Percentiles rank a stretch among this genome's conserved stretches.
These are phyloP conservation scores for Amaranthus palmeri DNA, from an alignment of 148 eudicot species.

Conservation along the genomic window DNA sequence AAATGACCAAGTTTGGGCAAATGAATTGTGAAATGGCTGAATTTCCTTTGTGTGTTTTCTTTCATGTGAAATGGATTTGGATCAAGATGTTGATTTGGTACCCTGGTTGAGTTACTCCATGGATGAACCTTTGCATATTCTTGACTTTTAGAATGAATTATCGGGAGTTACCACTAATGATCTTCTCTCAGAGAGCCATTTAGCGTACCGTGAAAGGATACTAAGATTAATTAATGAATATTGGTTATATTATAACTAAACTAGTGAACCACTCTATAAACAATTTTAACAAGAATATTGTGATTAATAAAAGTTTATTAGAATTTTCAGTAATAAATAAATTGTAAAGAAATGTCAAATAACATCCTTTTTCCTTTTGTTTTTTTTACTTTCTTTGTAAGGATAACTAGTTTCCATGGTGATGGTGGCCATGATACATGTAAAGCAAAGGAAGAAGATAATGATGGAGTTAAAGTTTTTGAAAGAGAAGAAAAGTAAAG, in stretches of 20 bases:
- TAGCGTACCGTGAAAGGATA: slow-evolving; percentile 35
- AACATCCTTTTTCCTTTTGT: too few relatives aligned
- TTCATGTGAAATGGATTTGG: slow-evolving; percentile 41
- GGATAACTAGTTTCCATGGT: slow-evolving; percentile 25
- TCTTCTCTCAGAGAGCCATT: slow-evolving; percentile 31
- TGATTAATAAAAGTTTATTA: too few relatives aligned
- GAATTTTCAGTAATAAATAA: too few relatives aligned
- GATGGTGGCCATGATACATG: slow-evolving; percentile 28
- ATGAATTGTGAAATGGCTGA: slow-evolving; percentile 40
- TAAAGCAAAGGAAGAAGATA: too few relatives aligned
- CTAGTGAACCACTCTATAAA: too few relatives aligned
- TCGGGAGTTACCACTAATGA: slow-evolving; percentile 57
- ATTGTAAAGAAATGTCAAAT: too few relatives aligned
- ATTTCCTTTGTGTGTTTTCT: slow-evolving; percentile 42
- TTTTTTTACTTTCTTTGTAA: too few relatives aligned
- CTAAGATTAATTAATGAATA: too few relatives aligned
- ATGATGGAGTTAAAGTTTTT: too few relatives aligned
- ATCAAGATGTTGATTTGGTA: slow-evolving; percentile 52
- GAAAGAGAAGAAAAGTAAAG: too few relatives aligned
- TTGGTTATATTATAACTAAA: too few relatives aligned
- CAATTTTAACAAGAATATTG: too few relatives aligned
- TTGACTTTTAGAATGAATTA: slow-evolving; percentile 62
- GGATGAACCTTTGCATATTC: slow-evolving; percentile 42
- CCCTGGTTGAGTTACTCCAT: slow-evolving; percentile 70
- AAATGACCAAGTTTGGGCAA: slow-evolving; percentile 37